phyloP scores from a whole-genome alignment of 192 early-diverging fungal genomes.

The Mortierella antarctica region DNA sequence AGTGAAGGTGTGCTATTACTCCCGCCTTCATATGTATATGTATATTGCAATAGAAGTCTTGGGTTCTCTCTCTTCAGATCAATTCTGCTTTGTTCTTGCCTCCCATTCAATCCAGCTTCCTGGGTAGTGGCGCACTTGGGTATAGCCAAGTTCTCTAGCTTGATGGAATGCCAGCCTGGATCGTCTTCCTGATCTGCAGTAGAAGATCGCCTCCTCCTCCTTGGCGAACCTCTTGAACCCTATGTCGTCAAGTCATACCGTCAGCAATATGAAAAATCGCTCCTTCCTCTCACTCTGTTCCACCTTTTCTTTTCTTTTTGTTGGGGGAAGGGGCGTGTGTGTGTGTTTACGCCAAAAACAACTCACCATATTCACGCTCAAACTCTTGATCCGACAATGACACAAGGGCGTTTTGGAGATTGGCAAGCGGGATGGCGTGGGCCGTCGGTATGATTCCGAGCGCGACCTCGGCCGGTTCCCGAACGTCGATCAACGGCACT shows the following conservation, averaged over 20 bases:
- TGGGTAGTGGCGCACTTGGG: slow-evolving; percentile 27
- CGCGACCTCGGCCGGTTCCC: slow-evolving; percentile 65
- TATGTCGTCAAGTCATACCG: neutral
- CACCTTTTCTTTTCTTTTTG: slow-evolving; percentile 1
- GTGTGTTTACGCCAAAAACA: neutral
- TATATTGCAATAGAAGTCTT: too few species aligned
- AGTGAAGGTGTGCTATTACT: too few species aligned
- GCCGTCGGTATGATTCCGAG: slow-evolving; percentile 70
- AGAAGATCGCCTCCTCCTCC: slow-evolving; percentile 65
- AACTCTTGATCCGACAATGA: slow-evolving; percentile 39
- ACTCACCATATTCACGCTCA: slow-evolving; percentile 51
- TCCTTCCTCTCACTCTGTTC: neutral
- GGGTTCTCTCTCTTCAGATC: neutral
- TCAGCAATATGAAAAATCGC: neutral
- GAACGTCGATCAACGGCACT: slow-evolving; percentile 71
- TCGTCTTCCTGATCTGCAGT: slow-evolving; percentile 73
- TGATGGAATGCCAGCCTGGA: slow-evolving; percentile 66
- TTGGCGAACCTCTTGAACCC: slow-evolving; percentile 65
- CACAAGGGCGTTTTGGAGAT: slow-evolving; percentile 49
- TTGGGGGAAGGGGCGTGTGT: neutral
- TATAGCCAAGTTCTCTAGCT: slow-evolving; percentile 61
- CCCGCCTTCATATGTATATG: too few species aligned
- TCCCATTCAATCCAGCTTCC: slow-evolving; percentile 33
- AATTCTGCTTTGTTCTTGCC: slow-evolving; percentile 4
- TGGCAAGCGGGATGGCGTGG: slow-evolving; percentile 67